Evolutionary conservation across 1,284 basidiomycete genomes (phyloP), one percentile per base, ranked within the genome.

Genomic region (Ganoderma lucidum): DNA sequence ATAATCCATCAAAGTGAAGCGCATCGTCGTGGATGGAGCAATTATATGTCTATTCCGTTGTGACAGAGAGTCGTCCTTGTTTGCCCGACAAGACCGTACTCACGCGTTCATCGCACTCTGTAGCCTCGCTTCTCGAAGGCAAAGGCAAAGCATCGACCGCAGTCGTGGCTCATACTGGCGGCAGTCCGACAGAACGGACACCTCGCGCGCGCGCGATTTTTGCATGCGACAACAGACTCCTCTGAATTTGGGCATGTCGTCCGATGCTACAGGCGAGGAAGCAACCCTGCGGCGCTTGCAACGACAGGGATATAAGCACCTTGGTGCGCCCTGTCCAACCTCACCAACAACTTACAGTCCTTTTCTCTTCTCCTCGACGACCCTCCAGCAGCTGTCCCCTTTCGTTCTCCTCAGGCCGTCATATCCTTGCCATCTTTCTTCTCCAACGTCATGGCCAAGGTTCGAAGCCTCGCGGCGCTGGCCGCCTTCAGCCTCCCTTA

Each of bases 401-500:
- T 56, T 56, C 30, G 14, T 56, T 63, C 45, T 63, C 30, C 62
- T 8, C 42, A 2, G 4, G 23, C 23, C 23, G 9, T 10, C 6
- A 15, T 19, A 19, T 53, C 10, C 23, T 53, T 28, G 39, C 51
- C 3, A 55, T 42, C 12, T 37, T 55, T 37, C 15, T 35, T 51
- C 63, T 37, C 23, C 23, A 32, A 32, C 51, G 19, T 39, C 14
- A 65, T 65, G 64, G 51, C 10, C 37, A 42, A 28, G 44, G 30
- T 39, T 35, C 42, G 15, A n/a, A 44, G 39, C 32, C 35, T 65
- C 10, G 39, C 55, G 41, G 30, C 44, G 9, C 64, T 65, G n/a
- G 42, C 55, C 44, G 53, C 64, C 17, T 41, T 64, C 51, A 61
- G 32, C 23, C 28, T 55, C 5, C 35, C 37, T n/a, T 51, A 35